A percentile compares a stretch with the other conserved stretches of the same genome.
phyloP scores from a whole-genome alignment of 768 basidiomycete genomes.

The Trametopsis cervina region DNA sequence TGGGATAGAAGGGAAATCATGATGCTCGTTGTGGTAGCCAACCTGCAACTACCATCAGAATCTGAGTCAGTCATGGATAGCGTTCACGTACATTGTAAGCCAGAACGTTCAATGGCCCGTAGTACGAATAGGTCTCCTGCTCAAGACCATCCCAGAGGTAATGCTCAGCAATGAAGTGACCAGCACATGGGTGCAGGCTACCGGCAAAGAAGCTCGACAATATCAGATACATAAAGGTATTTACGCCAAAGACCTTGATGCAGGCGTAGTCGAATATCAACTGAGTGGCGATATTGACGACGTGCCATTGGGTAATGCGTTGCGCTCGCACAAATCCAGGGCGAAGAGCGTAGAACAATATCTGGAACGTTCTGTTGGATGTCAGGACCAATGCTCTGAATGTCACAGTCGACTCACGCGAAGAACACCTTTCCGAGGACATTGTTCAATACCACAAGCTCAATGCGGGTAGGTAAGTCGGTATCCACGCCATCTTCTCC shows the following conservation, averaged over 20 bases:
- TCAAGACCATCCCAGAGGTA: conserved; percentile 88
- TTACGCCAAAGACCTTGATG: conserved; percentile 37
- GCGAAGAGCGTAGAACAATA: conserved; percentile 94
- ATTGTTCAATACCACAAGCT: conserved; percentile 84
- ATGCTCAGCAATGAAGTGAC: conserved; percentile 97
- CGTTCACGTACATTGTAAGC: conserved; percentile 78
- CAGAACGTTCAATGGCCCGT: conserved; percentile 82
- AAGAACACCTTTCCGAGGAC: conserved; percentile 98
- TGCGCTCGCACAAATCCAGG: conserved; percentile 90
- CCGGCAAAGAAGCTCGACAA: conserved; percentile 95
- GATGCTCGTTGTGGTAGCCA: conserved; percentile 99
- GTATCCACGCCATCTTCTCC: conserved; percentile 97
- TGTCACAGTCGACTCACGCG: conserved; percentile 49
- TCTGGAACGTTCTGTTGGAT: conserved; percentile 82
- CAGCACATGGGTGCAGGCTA: conserved; percentile 90
- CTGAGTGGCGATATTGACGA: conserved; percentile 66
- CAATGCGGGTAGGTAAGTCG: conserved; percentile 83
- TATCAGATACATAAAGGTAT: conserved; percentile 72
- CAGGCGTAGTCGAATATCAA: conserved; percentile 68
- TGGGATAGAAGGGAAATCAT: conserved; percentile 94
- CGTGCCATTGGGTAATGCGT: conserved; percentile 76
- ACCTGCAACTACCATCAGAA: conserved; percentile 42
- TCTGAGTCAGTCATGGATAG: background rate
- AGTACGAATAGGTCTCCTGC: conserved; percentile 97
- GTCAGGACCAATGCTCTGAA: background rate